Conservation (phyloP, 257 asterid genomes). For the Anisodus acutangulus region DNA sequence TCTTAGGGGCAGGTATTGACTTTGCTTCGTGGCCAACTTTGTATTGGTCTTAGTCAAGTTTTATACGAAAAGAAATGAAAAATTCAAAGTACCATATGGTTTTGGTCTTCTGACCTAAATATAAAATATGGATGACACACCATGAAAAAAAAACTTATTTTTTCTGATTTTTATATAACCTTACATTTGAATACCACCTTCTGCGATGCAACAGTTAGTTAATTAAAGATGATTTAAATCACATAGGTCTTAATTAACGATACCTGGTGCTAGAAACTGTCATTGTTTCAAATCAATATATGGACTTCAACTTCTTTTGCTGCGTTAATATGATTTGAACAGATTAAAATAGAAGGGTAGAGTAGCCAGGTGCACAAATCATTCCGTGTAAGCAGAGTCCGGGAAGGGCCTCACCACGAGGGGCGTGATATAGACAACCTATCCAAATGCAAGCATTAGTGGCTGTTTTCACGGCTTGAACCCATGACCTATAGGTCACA, state of each 20-base stretch:
- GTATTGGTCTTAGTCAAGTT: neutral
- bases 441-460: no score
- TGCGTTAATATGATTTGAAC: no score
- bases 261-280: neutral
- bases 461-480: no score
- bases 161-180: neutral
- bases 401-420: no score
- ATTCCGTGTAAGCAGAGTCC: no score
- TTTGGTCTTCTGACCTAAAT: neutral
- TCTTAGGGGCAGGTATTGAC: neutral
- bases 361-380: no score
- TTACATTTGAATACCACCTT: neutral
- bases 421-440: no score
- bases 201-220: neutral
- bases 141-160: neutral
- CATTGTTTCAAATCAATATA: neutral
- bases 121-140: neutral
- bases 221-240: neutral
- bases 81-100: neutral
- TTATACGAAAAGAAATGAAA: neutral
- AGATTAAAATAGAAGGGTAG: no score
- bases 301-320: neutral
- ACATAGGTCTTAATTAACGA: neutral
- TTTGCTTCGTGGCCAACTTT: slow-evolving; percentile 6
- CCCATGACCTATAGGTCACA: no score